Evolutionary conservation across 805 yeast genomes (phyloP).

Genomic region (Candida lessepsii): DNA sequence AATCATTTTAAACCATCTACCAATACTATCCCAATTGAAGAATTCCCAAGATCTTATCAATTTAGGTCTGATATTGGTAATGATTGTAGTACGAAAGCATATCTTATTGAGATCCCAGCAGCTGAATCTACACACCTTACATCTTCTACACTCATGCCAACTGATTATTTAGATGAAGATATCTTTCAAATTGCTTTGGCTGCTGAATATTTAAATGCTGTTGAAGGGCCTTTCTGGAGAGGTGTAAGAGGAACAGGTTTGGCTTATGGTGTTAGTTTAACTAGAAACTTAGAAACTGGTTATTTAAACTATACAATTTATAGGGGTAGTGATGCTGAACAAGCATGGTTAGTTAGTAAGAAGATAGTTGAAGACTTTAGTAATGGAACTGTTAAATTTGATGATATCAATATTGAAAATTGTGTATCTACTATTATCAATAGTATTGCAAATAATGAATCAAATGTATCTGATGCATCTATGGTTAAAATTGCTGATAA

Average conservation of each 20-base stretch:
- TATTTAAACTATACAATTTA: slow-evolving; percentile 65
- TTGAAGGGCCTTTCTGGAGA: slow-evolving; percentile 97
- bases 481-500: slow-evolving; percentile 62
- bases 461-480: slow-evolving; percentile 67
- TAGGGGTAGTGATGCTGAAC: slow-evolving; percentile 79
- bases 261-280: slow-evolving; percentile 81
- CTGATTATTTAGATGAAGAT: slow-evolving; percentile 48
- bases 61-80: slow-evolving; percentile 58
- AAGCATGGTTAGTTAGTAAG: slow-evolving; percentile 62
- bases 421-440: slow-evolving; percentile 77
- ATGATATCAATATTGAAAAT: slow-evolving; percentile 60
- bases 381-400: slow-evolving; percentile 53
- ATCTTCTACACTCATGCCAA: slow-evolving; percentile 59
- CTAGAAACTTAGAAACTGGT: slow-evolving; percentile 62
- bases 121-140: slow-evolving; percentile 77
- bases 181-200: slow-evolving; percentile 69
- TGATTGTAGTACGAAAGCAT: slow-evolving; percentile 52
- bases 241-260: slow-evolving; percentile 93
- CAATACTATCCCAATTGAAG: slow-evolving; percentile 17
- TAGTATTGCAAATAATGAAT: slow-evolving; percentile 63
- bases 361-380: slow-evolving; percentile 62
- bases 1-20: slow-evolving; percentile 17
- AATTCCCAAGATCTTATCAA: slow-evolving; percentile 49
- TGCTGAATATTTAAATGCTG: slow-evolving; percentile 73
- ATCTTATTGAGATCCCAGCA: slow-evolving; percentile 72